Percentiles rank a stretch among this genome's conserved stretches.
Conservation (phyloP, 768 basidiomycete species). For the Boletus vinaceobasis region DNA sequence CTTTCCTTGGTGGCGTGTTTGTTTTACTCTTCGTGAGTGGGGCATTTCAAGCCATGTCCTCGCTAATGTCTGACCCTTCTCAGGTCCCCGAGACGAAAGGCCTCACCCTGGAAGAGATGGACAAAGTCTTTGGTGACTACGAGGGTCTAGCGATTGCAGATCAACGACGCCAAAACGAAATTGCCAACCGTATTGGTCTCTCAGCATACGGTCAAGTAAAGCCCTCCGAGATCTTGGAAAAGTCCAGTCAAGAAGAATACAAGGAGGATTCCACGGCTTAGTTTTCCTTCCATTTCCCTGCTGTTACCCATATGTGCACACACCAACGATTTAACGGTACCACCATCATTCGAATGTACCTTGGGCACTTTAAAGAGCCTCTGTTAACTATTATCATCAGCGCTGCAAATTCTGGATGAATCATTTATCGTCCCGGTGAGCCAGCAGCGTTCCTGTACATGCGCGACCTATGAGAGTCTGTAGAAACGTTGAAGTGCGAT, state of each 20-base stretch:
- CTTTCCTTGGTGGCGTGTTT: slow-evolving; percentile 64
- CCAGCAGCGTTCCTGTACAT: background rate
- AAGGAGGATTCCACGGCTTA: background rate
- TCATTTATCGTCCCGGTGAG: too few species aligned
- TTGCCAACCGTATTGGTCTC: slow-evolving; percentile 65
- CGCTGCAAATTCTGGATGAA: background rate
- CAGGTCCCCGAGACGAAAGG: slow-evolving; percentile 74
- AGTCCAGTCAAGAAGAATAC: slow-evolving; percentile 17
- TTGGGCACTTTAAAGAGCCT: background rate
- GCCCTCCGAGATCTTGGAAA: slow-evolving; percentile 11
- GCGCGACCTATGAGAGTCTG: background rate
- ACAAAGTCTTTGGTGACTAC: slow-evolving; percentile 65
- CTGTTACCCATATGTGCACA: background rate
- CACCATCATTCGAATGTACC: background rate
- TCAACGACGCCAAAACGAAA: slow-evolving; percentile 43
- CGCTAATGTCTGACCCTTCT: background rate
- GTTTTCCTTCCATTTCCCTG: background rate
- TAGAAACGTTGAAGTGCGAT: background rate
- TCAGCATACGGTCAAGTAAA: slow-evolving; percentile 28
- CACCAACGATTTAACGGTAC: background rate
- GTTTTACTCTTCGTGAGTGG: slow-evolving; percentile 57
- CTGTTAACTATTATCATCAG: background rate
- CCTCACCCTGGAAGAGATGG: slow-evolving; percentile 74
- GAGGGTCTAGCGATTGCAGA: slow-evolving; percentile 56
- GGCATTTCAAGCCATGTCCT: background rate